These are phyloP conservation scores for Fremontodendron californicum DNA, from an alignment of 345 rosid species.

Conservation along the genomic window DNA sequence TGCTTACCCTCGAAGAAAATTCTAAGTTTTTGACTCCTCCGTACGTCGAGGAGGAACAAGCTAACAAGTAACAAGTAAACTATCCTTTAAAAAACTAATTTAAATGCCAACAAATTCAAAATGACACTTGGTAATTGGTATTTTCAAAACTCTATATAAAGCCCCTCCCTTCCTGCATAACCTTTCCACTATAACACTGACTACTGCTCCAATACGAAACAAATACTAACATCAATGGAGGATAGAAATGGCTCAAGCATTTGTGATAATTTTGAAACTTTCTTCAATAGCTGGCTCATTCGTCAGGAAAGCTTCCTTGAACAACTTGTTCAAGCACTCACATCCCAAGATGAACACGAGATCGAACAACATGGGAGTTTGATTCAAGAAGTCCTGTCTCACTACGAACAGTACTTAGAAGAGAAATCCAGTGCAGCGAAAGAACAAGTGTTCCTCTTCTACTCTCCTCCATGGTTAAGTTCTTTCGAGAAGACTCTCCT, in stretches of 20 bases:
- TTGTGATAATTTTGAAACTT: slow-evolving; percentile 17
- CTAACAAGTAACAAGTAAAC: not conserved
- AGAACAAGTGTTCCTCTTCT: slow-evolving; percentile 26
- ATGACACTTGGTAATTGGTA: not conserved
- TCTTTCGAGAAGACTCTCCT: slow-evolving; percentile 29
- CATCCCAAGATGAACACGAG: not conserved
- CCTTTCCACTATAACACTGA: not conserved
- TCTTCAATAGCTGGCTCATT: slow-evolving; percentile 34
- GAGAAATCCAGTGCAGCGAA: slow-evolving; percentile 23
- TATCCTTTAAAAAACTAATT: not conserved
- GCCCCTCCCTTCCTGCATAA: not conserved
- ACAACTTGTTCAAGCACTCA: slow-evolving; percentile 18
- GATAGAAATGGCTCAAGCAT: not conserved
- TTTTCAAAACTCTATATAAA: not conserved
- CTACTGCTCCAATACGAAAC: not conserved
- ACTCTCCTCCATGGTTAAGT: slow-evolving; percentile 44
- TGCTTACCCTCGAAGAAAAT: not conserved
- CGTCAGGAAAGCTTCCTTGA: slow-evolving; percentile 18
- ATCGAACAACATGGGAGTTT: slow-evolving; percentile 3
- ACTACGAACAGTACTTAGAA: slow-evolving; percentile 25
- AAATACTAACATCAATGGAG: not conserved
- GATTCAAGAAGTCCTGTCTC: slow-evolving; percentile 27
- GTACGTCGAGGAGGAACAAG: not conserved
- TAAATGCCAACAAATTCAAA: not conserved
- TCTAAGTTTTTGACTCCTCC: not conserved